Base-by-base conservation (phyloP, 2,329 filamentous ascomycete genomes). In the Diaporthe vexans region DNA sequence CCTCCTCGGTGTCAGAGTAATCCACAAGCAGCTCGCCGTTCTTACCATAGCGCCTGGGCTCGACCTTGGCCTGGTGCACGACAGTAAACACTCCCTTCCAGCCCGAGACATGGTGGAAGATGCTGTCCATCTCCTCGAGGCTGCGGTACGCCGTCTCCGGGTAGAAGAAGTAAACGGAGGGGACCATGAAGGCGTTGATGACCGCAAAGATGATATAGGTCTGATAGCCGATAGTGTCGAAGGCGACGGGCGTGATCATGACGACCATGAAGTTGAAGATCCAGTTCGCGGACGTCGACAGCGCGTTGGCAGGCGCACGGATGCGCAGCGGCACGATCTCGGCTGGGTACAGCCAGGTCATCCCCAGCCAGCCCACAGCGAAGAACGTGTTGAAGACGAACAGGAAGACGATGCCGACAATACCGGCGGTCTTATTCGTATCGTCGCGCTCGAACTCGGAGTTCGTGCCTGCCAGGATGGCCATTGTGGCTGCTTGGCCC, bases 201-300 rank as follows among this genome's bases (percentile, higher is more conserved):
- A 91, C 86, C 15, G 91, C 91, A 78, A 93, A 93, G 77, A 93
- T 89, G 78, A 90, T 88, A 81, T 93, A 92, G 0, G 91, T 92
- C 78, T 90, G 84, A 82, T 90, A 88, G 21, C 83, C 81, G 75
- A 93, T 92, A 73, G 83, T 88, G 73, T 87, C 82, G 76, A 92
- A 90, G 1, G 89, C 85, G 2, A 91, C 83, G 0, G 90, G 90
- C 0, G 90, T 91, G 76, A 92, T 88, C 87, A 91, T 91, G 71
- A 92, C 90, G 35, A 92, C 87, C 77, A 91, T 79, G 79, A 91
- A 91, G 80, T 92, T 92, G 81, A 91, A 91, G 68, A 91, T 88
- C 89, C 89, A 91, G 82, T 91, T 91, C 10, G 85, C 87, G 8
- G 84, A 85, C 0, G 88, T 88, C 0, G 85, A 84, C 46, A 91